Conservation (phyloP, 2,329 filamentous ascomycete species). For the Colletotrichum tofieldiae region DNA sequence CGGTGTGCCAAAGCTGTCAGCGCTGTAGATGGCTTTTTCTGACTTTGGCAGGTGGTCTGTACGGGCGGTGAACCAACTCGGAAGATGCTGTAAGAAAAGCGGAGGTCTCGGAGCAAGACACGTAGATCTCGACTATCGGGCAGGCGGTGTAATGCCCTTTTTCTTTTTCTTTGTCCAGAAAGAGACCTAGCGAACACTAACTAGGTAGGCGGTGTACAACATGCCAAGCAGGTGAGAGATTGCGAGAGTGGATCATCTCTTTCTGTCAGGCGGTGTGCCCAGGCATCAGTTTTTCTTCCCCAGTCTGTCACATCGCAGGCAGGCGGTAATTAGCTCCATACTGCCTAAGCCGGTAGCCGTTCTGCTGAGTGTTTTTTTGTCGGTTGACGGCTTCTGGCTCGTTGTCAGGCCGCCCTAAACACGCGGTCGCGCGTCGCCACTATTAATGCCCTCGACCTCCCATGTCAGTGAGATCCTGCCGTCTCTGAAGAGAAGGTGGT, state of each 20-base stretch:
- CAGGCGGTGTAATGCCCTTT: background rate
- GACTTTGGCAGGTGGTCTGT: background rate
- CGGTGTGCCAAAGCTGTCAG: background rate
- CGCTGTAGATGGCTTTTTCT: background rate
- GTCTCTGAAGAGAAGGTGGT: constrained; percentile 2
- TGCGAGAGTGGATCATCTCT: background rate
- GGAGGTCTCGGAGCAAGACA: background rate
- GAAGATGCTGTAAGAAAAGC: background rate
- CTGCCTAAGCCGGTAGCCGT: background rate
- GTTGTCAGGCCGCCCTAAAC: background rate
- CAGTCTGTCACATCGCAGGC: background rate
- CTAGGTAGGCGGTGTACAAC: background rate
- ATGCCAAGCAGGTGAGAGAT: background rate
- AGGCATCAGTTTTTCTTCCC: background rate
- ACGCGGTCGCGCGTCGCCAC: background rate
- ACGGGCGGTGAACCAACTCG: background rate
- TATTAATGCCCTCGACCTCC: no score
- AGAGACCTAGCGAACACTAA: background rate
- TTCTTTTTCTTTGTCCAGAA: background rate
- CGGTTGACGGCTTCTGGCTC: background rate
- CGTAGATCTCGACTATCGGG: background rate
- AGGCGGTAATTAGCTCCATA: background rate
- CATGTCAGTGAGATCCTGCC: background rate
- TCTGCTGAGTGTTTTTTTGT: background rate
- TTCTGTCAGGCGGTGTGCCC: background rate